Base-by-base conservation (phyloP, 805 yeast species). In the Crinitomyces ghanaensis region DNA sequence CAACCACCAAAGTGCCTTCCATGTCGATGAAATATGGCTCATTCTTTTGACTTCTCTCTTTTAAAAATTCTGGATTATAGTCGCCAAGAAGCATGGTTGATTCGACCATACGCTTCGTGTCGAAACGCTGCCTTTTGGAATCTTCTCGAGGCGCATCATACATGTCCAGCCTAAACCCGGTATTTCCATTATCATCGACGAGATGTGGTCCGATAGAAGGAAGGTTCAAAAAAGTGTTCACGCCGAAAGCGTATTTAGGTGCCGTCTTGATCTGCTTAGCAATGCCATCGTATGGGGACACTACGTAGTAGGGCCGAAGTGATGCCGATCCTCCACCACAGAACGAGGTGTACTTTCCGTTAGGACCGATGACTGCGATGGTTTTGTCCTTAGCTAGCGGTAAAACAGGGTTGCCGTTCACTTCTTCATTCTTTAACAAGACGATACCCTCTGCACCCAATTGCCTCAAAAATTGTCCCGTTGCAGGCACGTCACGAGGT, bases 321-420 rank as follows among this genome's bases (percentile, higher is more conserved):
- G 72, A 57, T 23, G 78, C 77, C 14, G 77, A 72, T 5, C 80
- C 80, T 41, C 80, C 80, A 37, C 80, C 79, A 16, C 72, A 65
- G 39, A 59, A 66, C 25, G 65, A 62, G 5, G 72, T 57, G 29
- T 48, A 51, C 41, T 61, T 68, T 18, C 72, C 77, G 40, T 68
- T 70, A 23, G 78, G 77, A 3, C 81, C 82, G 45, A 74, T 68
- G 13, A 74, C 66, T 2, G 72, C 70, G 21, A 64, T 57, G 7
- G 48, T 59, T 30, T 61, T 62, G 5, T 44, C 37, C 41, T 59
- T 64, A 25, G 56, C 45, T 30, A 74, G 56, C 2, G 81, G 81
- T 36, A 72, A 53, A 3, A 67, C 37, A 18, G 46, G 40, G 26
- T 52, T 42, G n/a, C n/a, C n/a, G n/a, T n/a, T n/a, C n/a, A n/a